A percentile compares a stretch with the other conserved stretches of the same genome.
phyloP scores from a whole-genome alignment of 192 early-diverging fungal species.

The Podila minutissima region DNA sequence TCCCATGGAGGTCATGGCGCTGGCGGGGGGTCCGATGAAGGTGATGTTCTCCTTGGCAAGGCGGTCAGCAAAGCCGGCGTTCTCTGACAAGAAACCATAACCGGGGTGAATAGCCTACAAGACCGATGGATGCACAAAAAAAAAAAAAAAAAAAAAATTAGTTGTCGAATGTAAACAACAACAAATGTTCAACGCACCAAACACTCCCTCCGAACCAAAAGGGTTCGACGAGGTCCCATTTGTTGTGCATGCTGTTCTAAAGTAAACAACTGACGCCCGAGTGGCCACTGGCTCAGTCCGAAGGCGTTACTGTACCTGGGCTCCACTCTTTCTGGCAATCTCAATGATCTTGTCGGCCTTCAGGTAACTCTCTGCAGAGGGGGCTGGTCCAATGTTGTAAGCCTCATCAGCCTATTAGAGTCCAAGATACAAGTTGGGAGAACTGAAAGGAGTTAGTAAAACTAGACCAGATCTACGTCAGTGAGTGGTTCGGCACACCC shows the following conservation, averaged over 20 bases:
- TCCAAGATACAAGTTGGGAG: neutral
- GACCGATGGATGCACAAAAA: neutral
- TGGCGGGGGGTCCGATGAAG: slow-evolving; percentile 92
- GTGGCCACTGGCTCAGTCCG: neutral
- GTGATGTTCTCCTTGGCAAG: slow-evolving; percentile 70
- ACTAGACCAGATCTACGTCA: neutral
- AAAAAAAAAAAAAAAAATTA: neutral
- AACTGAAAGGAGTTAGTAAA: neutral
- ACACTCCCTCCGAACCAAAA: neutral
- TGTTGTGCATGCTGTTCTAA: neutral
- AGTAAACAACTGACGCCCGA: slow-evolving; percentile 3
- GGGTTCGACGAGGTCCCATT: neutral
- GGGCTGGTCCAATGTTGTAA: slow-evolving; percentile 87
- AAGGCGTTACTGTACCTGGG: slow-evolving; percentile 65
- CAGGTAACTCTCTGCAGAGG: slow-evolving; percentile 86
- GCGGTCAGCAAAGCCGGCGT: slow-evolving; percentile 85
- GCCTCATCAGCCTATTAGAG: slow-evolving; percentile 88
- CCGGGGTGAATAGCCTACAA: slow-evolving; percentile 93
- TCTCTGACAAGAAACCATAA: slow-evolving; percentile 97
- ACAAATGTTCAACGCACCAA: neutral
- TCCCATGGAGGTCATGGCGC: slow-evolving; percentile 93
- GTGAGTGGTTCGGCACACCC: neutral
- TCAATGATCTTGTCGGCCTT: slow-evolving; percentile 82
- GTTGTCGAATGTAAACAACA: neutral
- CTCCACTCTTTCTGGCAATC: slow-evolving; percentile 76